A percentile compares a stretch with the other conserved stretches of the same genome.
Evolutionary conservation across 1,139 yeast genomes (phyloP).

Genomic region (Blastobotrys elegans): DNA sequence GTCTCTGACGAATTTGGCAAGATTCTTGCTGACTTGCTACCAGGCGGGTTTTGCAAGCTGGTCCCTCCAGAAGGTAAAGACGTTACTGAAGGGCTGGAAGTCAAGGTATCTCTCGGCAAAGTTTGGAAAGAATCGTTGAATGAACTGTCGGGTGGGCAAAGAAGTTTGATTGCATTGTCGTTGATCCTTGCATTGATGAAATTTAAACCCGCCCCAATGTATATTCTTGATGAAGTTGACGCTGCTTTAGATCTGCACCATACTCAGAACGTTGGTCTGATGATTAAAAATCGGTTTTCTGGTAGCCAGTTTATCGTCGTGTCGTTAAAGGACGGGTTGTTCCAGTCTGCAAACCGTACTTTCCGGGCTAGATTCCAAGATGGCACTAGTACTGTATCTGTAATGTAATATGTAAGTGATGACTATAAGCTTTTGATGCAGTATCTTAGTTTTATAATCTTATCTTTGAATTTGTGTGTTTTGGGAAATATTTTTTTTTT

Average conservation of each 20-base stretch:
- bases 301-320: constrained; percentile 97
- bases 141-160: constrained; percentile 95
- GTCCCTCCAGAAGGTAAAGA: constrained; percentile 77
- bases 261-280: constrained; percentile 94
- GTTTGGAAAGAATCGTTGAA: constrained; percentile 96
- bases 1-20: constrained; percentile 82
- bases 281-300: constrained; percentile 89
- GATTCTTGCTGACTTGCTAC: constrained; percentile 81
- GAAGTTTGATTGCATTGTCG: constrained; percentile 88
- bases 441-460: too few species aligned
- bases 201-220: constrained; percentile 98
- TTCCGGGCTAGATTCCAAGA: constrained; percentile 93
- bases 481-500: too few species aligned
- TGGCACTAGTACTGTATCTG: constrained; percentile 82
- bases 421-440: too few species aligned
- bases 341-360: constrained; percentile 91
- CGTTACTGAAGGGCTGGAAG: constrained; percentile 87
- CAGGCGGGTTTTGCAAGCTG: constrained; percentile 85
- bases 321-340: constrained; percentile 96
- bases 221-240: constrained; percentile 93
- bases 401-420: constrained; percentile 21
- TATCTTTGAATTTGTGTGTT: too few species aligned
- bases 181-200: constrained; percentile 85
- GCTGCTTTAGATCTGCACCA: constrained; percentile 97
- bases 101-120: constrained; percentile 82